Conservation (phyloP, 2,329 filamentous ascomycete genomes). For the Alternaria sp. region DNA sequence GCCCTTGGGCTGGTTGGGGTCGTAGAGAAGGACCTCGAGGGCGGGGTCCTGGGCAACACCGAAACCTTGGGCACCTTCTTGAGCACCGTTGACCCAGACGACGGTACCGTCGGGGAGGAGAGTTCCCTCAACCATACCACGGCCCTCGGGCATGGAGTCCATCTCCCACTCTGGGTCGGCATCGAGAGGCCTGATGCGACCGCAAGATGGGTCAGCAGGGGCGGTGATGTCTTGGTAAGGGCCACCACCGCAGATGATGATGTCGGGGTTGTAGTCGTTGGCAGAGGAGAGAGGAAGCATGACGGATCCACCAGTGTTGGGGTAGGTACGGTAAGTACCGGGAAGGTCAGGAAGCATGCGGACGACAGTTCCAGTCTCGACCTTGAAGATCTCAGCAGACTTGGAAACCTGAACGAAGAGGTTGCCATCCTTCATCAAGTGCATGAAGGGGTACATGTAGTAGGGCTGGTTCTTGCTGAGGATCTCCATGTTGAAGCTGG, state of each 20-base stretch:
- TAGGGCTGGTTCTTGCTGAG: constrained; percentile 67
- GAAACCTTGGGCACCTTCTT: constrained; percentile 67
- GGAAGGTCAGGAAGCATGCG: constrained; percentile 61
- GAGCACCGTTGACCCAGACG: constrained; percentile 69
- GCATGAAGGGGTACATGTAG: constrained; percentile 71
- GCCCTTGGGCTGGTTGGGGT: constrained; percentile 61
- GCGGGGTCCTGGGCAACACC: constrained; percentile 63
- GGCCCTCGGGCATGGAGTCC: constrained; percentile 66
- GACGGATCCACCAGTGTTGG: constrained; percentile 67
- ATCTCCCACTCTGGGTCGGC: constrained; percentile 62
- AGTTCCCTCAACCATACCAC: constrained; percentile 68
- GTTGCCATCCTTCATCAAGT: constrained; percentile 64
- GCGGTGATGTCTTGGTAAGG: constrained; percentile 67
- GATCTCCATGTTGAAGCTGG: constrained; percentile 62
- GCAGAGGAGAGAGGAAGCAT: constrained; percentile 62
- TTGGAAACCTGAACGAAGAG: constrained; percentile 66
- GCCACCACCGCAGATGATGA: constrained; percentile 67
- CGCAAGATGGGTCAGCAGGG: constrained; percentile 67
- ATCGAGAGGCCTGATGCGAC: constrained; percentile 62
- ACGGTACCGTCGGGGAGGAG: constrained; percentile 68
- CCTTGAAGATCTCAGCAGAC: constrained; percentile 65
- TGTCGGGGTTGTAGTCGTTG: constrained; percentile 62
- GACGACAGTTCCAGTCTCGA: constrained; percentile 55
- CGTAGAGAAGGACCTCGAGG: constrained; percentile 65
- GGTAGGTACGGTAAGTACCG: constrained; percentile 66